Percentiles rank a stretch among this genome's conserved stretches.
These are phyloP conservation scores for Colletotrichum spinosum DNA, from an alignment of 2,329 filamentous ascomycete genomes.

Conservation along the genomic window DNA sequence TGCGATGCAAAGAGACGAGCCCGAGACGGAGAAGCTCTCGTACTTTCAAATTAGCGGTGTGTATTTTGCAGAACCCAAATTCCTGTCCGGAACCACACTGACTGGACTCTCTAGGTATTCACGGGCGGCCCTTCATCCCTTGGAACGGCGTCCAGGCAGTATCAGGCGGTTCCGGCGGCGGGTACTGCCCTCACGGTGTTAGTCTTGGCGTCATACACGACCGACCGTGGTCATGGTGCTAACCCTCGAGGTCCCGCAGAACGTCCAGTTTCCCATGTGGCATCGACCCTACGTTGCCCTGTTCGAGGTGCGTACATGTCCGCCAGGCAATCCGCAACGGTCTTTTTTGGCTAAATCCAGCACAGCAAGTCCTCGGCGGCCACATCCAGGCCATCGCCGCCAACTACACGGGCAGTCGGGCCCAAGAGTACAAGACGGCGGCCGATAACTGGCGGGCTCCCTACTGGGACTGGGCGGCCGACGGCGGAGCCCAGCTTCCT, in stretches of 20 bases:
- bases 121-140: conserved; percentile 55
- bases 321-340: background rate
- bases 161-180: conserved; percentile 21
- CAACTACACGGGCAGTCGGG: conserved; percentile 52
- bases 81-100: background rate
- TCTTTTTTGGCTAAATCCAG: background rate
- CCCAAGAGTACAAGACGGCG: conserved; percentile 53
- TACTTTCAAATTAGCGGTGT: conserved; percentile 64
- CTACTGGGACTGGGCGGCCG: conserved; percentile 66
- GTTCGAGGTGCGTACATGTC: conserved; percentile 60
- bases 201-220: background rate
- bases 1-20: conserved; percentile 58
- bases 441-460: conserved; percentile 60
- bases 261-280: conserved; percentile 64
- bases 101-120: conserved; percentile 47
- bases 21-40: conserved; percentile 56
- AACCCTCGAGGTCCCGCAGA: background rate
- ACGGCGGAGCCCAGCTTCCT: conserved; percentile 53
- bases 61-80: conserved; percentile 10
- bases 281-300: conserved; percentile 67
- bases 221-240: background rate
- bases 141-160: conserved; percentile 47
- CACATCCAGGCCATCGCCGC: conserved; percentile 59
- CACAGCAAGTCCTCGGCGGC: conserved; percentile 62
- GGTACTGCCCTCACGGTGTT: conserved; percentile 41